Percentiles rank a stretch among this genome's conserved stretches.
These are phyloP conservation scores for Cephalotrichum gorgonifer DNA, from an alignment of 2,329 filamentous ascomycete species.

Conservation along the genomic window DNA sequence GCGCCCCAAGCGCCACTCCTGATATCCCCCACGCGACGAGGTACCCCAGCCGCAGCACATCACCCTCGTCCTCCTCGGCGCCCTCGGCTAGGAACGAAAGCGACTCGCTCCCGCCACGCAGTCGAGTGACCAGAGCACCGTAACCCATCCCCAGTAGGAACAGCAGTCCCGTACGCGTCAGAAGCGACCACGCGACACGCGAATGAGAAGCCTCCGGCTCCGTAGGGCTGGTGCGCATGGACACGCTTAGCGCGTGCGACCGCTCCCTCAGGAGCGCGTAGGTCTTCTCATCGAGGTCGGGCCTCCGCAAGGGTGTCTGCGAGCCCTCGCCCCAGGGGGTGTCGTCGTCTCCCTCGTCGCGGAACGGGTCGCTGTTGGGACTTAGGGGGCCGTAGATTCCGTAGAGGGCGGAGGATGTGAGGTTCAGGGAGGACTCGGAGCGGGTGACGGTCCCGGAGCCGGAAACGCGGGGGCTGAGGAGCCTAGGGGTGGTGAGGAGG, in stretches of 20 bases:
- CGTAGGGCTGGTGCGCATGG: constrained; percentile 22
- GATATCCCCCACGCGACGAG: constrained; percentile 72
- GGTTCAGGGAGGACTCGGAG: constrained; percentile 70
- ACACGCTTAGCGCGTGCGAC: constrained; percentile 18
- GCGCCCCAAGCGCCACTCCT: constrained; percentile 65
- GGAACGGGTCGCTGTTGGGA: constrained; percentile 35
- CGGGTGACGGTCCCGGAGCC: constrained; percentile 24
- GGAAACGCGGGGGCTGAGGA: constrained; percentile 12
- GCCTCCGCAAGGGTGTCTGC: constrained; percentile 49
- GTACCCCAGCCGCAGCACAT: constrained; percentile 41
- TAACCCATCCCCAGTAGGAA: constrained; percentile 76
- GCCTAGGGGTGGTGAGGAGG: constrained; percentile 30
- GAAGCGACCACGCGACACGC: constrained; percentile 34
- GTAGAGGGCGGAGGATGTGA: constrained; percentile 80
- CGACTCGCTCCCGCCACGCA: constrained; percentile 64
- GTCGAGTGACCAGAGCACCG: constrained; percentile 67
- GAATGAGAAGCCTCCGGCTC: constrained; percentile 12
- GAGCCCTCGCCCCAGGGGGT: constrained; percentile 75
- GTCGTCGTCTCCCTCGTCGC: constrained; percentile 37
- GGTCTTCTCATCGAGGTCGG: constrained; percentile 31
- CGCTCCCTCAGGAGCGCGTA: constrained; percentile 32
- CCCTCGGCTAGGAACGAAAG: constrained; percentile 20
- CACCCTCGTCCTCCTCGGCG: constrained; percentile 24
- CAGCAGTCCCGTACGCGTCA: constrained; percentile 51
- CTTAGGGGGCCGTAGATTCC: constrained; percentile 76